Base-by-base conservation (phyloP, 371 early-diverging fungal species). In the Dichotomocladium elegans region DNA sequence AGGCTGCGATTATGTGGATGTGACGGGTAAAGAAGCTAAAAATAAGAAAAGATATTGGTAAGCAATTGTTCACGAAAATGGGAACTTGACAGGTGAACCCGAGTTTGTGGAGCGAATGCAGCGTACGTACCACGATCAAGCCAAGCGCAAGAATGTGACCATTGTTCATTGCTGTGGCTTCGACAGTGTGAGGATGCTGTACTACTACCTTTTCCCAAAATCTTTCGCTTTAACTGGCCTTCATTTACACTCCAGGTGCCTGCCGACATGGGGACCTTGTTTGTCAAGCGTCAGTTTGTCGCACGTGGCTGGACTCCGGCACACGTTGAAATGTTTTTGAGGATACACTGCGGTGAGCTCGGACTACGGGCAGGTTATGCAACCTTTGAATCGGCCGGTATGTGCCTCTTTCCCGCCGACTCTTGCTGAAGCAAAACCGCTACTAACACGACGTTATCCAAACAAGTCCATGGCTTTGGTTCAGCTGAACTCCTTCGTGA, bases 161-260 rank as follows among this genome's bases (percentile, higher is more conserved):
- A 83, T 95, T 57, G 86, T 95, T 11, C 88, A 90, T 48, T 80
- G 83, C 11, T 93, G 93, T 74, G 98, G 95, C 7, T 94, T 94
- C 68, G 95, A 95, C 69, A 88, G 88, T 53, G 74, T 94, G 63
- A 74, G 73, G 27, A 1, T 68, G 87, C 85, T 51, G 71, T n/a
- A n/a, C n/a, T n/a, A n/a, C n/a, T n/a, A n/a, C n/a, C n/a, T n/a
- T n/a, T n/a, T n/a, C n/a, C n/a, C n/a, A n/a, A n/a, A n/a, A n/a
- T n/a, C n/a, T n/a, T n/a, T n/a, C n/a, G n/a, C n/a, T n/a, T n/a
- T n/a, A n/a, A n/a, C n/a, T n/a, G n/a, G n/a, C n/a, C n/a, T n/a
- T n/a, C n/a, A n/a, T n/a, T n/a, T 26, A 25, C n/a, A n/a, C n/a
- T n/a, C n/a, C 58, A 80, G 69, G 72, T 84, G 15, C 82, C 86